Evolutionary conservation across 2,329 filamentous ascomycete species (phyloP).

Genomic region (Aspergillus pseudotamarii): DNA sequence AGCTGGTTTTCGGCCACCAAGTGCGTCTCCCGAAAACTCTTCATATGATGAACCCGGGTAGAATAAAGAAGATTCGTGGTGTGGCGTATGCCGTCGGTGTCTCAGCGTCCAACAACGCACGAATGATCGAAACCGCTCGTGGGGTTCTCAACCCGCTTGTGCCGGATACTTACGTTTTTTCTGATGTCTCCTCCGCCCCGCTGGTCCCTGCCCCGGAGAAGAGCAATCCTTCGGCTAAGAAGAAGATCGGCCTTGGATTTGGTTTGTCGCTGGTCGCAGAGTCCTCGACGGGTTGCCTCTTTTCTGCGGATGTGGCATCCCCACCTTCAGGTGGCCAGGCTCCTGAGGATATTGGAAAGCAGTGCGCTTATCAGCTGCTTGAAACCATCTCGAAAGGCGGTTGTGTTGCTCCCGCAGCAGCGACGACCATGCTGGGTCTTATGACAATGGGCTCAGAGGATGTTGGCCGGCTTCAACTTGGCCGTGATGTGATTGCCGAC

Average conservation of each 20-base stretch:
- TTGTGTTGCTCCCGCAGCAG: constrained; percentile 73
- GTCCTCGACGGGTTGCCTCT: constrained; percentile 82
- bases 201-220: constrained; percentile 71
- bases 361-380: constrained; percentile 85
- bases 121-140: constrained; percentile 90
- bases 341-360: constrained; percentile 86
- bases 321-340: constrained; percentile 79
- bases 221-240: constrained; percentile 57
- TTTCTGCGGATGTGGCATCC: constrained; percentile 78
- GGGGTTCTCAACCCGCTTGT: constrained; percentile 85
- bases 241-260: constrained; percentile 80
- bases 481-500: constrained; percentile 77
- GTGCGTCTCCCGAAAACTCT: constrained; percentile 91
- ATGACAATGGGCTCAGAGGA: constrained; percentile 99
- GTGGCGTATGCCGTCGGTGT: constrained; percentile 94
- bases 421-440: constrained; percentile 74
- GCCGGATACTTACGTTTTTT: constrained; percentile 87
- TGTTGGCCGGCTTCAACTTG: constrained; percentile 81
- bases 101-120: constrained; percentile 85
- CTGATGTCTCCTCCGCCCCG: constrained; percentile 64
- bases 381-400: constrained; percentile 82
- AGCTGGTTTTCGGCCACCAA: constrained; percentile 90
- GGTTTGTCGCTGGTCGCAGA: constrained; percentile 90
- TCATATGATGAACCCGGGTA: constrained; percentile 80
- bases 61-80: constrained; percentile 84